Evolutionary conservation across 1,284 basidiomycete genomes (phyloP), one percentile per base, ranked within the genome.

Genomic region (Polyporus tsugae): DNA sequence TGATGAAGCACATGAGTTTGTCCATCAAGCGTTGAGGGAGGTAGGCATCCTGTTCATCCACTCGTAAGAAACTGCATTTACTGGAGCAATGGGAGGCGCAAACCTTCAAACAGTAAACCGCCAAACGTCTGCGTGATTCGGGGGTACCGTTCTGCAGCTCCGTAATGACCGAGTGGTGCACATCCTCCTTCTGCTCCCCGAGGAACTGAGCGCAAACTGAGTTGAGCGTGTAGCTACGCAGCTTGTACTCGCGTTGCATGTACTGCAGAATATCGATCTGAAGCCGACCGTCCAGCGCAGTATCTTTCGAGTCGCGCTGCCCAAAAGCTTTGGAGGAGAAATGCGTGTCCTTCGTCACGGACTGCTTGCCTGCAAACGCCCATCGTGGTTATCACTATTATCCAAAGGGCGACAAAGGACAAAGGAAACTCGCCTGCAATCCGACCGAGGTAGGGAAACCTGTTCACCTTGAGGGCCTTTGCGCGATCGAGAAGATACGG

Each of bases 321-420:
- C 96, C 97, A 75, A 96, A 98, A 0, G 97, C 96, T 78, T 96
- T 97, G 0, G 96, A 98, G 4, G 95, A 97, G 80, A 98, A 98
- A 78, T 98, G 96, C 0, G 96, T 95, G 65, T 93, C 94, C 78
- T 96, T 97, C 53, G 90, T 87, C 76, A 92, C 91, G 0, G 95
- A 90, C 78, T 88, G 92, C 52, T 87, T 77, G 71, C 87, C 96
- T 97, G 71, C 11, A 22, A 19, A 25, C n/a, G 38, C 19, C 35
- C 17, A 9, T 42, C 59, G 15, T 10, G 33, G 46, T 62, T 41
- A 66, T 58, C 52, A 61, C 46, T n/a, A 22, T 39, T 5, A 4
- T 17, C 39, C 2, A 6, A 53, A n/a, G 15, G 2, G 29, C 17
- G 15, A 2, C 41, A 60, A 36, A 53, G 25, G 49, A 29, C 35